Base-by-base conservation (phyloP, 2,329 filamentous ascomycete species). In the Fusarium irregulare region DNA sequence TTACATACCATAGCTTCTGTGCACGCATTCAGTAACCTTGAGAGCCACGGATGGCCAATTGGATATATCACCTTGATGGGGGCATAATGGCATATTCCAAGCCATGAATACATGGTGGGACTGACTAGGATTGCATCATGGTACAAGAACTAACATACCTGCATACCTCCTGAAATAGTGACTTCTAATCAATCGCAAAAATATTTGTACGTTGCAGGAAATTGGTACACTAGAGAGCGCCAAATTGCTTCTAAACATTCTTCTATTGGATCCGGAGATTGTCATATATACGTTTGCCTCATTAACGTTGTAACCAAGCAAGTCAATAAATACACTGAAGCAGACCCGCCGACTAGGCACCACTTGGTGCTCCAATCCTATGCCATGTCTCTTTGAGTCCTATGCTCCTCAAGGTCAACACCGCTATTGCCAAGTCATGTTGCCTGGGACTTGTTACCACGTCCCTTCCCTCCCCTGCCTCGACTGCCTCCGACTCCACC, bases 401-500 rank as follows among this genome's bases (percentile, higher is more conserved):
- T 71, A 71, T 70, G 45, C 40, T 63, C 57, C 64, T 68, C 71
- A 60, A 66, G 27, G 32, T 41, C 59, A 60, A 67, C 37, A 40
- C 49, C 50, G 11, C n/a, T 25, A 41, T 32, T 42, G 8, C 34
- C 18, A 23, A 34, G 48, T 70, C 67, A 56, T 46, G 60, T 32
- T 47, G 49, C 25, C 47, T 62, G 48, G 12, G 68, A 12, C 45
- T 73, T 69, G 21, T 62, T 66, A 32, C 74, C 74, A 64, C 74
- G 68, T 50, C 64, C 66, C 61, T 64, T 75, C 16, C 53, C 60
- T 45, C 73, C 70, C 66, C 60, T 74, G 32, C 72, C 74, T 61
- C 73, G 64, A 14, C 64, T 64, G 55, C 68, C 60, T 37, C 70
- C 70, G 41, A 55, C 70, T 51, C 64, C 64, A 53, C 68, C 67